Conservation (phyloP, 768 basidiomycete genomes). For the Tricholoma sp. region DNA sequence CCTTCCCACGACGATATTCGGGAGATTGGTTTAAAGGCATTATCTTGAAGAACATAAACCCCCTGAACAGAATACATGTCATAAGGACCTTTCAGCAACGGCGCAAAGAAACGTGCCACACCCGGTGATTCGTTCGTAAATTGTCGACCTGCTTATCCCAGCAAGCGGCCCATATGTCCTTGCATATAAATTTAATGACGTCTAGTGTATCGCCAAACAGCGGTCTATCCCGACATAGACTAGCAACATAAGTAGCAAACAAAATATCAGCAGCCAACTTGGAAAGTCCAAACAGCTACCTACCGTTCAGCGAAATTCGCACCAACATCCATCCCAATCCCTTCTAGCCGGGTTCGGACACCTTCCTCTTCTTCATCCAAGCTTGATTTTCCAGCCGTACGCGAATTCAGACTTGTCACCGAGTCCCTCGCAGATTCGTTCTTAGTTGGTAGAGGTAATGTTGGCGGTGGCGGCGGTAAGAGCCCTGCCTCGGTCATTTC, state of each 20-base stretch:
- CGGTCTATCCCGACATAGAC: conserved; percentile 70
- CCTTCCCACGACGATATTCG: conserved; percentile 81
- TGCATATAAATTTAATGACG: conserved; percentile 92
- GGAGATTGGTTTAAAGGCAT: conserved; percentile 79
- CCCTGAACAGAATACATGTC: conserved; percentile 44
- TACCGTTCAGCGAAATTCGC: conserved; percentile 84
- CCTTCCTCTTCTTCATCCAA: conserved; percentile 73
- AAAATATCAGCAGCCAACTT: neutral
- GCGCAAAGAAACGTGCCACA: conserved; percentile 28
- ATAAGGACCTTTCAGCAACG: neutral
- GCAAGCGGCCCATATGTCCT: conserved; percentile 88
- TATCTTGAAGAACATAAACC: conserved; percentile 91
- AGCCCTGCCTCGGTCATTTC: conserved; percentile 80
- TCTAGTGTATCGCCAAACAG: conserved; percentile 84
- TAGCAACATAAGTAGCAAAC: conserved; percentile 23
- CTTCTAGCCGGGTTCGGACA: conserved; percentile 63
- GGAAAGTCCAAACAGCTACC: conserved; percentile 13
- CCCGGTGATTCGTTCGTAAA: conserved; percentile 89
- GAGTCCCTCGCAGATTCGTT: conserved; percentile 41
- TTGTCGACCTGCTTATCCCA: conserved; percentile 98
- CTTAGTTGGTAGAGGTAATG: conserved; percentile 34
- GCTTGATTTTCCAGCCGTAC: conserved; percentile 27
- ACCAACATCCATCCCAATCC: conserved; percentile 83
- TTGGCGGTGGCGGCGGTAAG: conserved; percentile 45
- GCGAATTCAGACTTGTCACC: conserved; percentile 35